Base-by-base conservation (phyloP, 179 eudicot genomes). In the Beta corolliflora region DNA sequence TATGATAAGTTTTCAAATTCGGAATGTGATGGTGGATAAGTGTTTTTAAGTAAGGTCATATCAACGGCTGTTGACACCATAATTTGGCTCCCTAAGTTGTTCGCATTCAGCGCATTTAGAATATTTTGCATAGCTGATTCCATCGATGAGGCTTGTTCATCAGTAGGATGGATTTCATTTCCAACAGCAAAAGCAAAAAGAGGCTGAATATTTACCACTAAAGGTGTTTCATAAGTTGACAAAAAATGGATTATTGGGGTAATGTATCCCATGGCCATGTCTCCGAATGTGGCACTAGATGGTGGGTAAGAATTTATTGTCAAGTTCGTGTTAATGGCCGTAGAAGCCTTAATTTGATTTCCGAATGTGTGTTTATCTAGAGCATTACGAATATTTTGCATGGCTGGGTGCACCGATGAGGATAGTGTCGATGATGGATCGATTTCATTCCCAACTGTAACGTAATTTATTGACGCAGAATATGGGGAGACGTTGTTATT, bases 71-170 rank as follows among this genome's bases (percentile, higher is more conserved):
- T 86, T 18, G 83, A 60, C n/a, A 85, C 85, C 82, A 86, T 92
- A 45, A 92, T 87, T 18, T 75, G 72, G 80, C 77, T 67, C 4
- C 80, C 83, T 45, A 90, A 80, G 60, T 82, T 78, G 9, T 81
- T 77, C 4, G 74, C 41, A 0, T n/a, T 75, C 0, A 91, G 44
- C 7, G 92, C 91, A 1, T 80, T 81, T 25, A 80, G 75, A 9
- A 88, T 19, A 48, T 87, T 91, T 50, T 65, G 80, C 89, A 91
- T 85, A 15, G 93, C 94, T 0, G 89, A 91, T 68, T 84, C 85
- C 7, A 92, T 85, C 12, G 61, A 86, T 7, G 23, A 61, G 48
- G 80, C 87, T 9, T 25, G 25, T 3, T 45, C 29, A 58, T 48
- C 59, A 7, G 25, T 36, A 0, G 89, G 91, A 46, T 77, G 71